Evolutionary conservation across 345 rosid genomes (phyloP), one percentile per base, ranked within the genome.

Genomic region (Acer saccharum): DNA sequence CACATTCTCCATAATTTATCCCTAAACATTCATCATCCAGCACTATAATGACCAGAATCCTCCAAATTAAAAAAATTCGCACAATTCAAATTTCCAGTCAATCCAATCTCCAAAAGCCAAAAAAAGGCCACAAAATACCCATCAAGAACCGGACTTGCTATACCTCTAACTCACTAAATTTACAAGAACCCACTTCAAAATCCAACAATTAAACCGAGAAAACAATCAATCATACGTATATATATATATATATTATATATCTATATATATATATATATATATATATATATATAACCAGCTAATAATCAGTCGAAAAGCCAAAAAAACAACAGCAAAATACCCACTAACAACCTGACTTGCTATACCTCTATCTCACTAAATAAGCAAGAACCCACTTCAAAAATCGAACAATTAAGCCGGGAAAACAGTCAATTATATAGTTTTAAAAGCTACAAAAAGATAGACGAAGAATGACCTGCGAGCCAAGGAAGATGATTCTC

Each of bases 401-500:
- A 75, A 58, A 43, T 10, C n/a, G 46, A 64, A 64, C 48, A 74
- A 48, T 20, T 44, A 44, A 46, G 10, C 60, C n/a, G 10, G 2
- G 21, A 27, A 29, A 46, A 17, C 18, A 71, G 17, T 50, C 35
- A 43, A 43, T 23, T 27, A 25, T 3, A 41, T 17, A 27, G 35
- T 55, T 25, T 43, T 10, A 16, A 23, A 50, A 66, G 6, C 13
- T 43, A 25, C 10, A 6, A 32, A 23, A n/a, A 44, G 1, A 27
- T 25, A 18, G 0, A 73, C 74, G 12, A 10, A 55, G 17, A 57
- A 6, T n/a, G 76, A 94, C 97, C 93, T 89, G 93, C 73, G 96
- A 88, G 77, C 97, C 96, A 76, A 95, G 70, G 72, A 93, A 92
- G 84, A 95, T 84, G 80, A 92, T 91, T 82, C 97, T 88, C 81